phyloP scores from a whole-genome alignment of 305 asterid species.

The Fraxinus nigra region DNA sequence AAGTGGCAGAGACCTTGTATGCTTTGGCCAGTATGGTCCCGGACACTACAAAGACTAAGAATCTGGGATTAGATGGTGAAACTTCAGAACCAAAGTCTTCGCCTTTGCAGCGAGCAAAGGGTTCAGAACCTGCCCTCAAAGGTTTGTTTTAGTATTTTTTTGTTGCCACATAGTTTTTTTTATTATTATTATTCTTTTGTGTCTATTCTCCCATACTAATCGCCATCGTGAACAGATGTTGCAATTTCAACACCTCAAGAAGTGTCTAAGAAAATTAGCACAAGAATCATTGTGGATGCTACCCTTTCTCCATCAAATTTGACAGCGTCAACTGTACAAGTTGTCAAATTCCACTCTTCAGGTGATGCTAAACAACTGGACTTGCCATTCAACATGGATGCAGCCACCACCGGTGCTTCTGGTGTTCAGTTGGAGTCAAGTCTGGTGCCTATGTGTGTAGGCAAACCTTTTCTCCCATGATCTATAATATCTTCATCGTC shows the following conservation, averaged over 20 bases:
- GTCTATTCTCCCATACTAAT: slow-evolving; percentile 10
- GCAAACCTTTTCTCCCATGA: background rate
- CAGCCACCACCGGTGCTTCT: slow-evolving; percentile 12
- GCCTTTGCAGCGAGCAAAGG: slow-evolving; percentile 28
- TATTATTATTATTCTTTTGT: background rate
- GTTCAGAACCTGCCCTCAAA: slow-evolving; percentile 27
- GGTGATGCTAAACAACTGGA: slow-evolving; percentile 29
- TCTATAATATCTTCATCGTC: background rate
- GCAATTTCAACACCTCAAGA: slow-evolving; percentile 3
- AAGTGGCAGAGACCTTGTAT: slow-evolving; percentile 76
- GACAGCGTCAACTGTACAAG: slow-evolving; percentile 32
- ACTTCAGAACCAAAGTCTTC: slow-evolving; percentile 37
- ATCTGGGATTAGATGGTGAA: slow-evolving; percentile 24
- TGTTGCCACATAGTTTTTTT: background rate
- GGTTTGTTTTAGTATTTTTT: slow-evolving; percentile 30
- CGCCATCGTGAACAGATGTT: slow-evolving; percentile 25
- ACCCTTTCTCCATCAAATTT: slow-evolving; percentile 22
- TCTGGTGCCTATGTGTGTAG: slow-evolving; percentile 31
- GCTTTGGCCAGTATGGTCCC: slow-evolving; percentile 57
- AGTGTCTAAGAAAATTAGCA: slow-evolving; percentile 25
- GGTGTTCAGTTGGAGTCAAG: slow-evolving; percentile 21
- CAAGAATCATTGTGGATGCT: slow-evolving; percentile 20
- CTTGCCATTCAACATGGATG: slow-evolving; percentile 27
- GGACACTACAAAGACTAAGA: slow-evolving; percentile 27
- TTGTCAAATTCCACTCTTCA: slow-evolving; percentile 18